phyloP scores from a whole-genome alignment of 768 basidiomycete genomes.

The Amanita exitialis region DNA sequence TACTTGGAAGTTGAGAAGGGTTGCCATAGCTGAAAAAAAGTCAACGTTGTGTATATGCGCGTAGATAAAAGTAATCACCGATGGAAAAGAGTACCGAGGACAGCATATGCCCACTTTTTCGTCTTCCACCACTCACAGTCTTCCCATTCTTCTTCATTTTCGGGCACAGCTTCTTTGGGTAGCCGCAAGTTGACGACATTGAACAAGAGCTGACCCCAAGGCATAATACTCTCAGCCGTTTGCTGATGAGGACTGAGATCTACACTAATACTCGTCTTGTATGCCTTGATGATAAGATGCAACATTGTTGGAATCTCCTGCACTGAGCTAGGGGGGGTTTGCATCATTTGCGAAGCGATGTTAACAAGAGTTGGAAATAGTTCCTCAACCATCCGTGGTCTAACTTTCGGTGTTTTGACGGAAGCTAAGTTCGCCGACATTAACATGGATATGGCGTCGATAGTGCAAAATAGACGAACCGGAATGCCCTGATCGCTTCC shows the following conservation, averaged over 20 bases:
- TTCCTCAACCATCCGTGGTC: conserved; percentile 46
- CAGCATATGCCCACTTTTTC: conserved; percentile 91
- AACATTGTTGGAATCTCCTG: conserved; percentile 78
- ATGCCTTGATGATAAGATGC: conserved; percentile 81
- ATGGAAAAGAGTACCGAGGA: conserved; percentile 71
- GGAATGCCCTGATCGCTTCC: conserved; percentile 71
- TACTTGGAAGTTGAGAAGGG: conserved; percentile 73
- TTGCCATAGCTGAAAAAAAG: conserved; percentile 57
- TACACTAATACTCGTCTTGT: conserved; percentile 74
- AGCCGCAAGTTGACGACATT: conserved; percentile 65
- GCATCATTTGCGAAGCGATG: conserved; percentile 64
- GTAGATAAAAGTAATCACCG: conserved; percentile 26
- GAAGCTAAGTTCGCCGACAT: conserved; percentile 37
- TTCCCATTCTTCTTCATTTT: conserved; percentile 69
- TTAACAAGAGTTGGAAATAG: conserved; percentile 69
- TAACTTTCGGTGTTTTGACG: conserved; percentile 50
- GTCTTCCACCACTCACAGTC: conserved; percentile 82
- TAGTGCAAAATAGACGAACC: conserved; percentile 28
- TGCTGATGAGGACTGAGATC: conserved; percentile 70
- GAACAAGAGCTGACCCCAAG: conserved; percentile 83
- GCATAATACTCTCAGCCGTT: conserved; percentile 61
- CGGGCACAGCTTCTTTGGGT: conserved; percentile 55
- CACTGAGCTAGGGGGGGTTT: conserved; percentile 46
- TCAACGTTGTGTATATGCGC: background rate
- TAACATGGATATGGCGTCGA: background rate